Percentiles rank a stretch among this genome's conserved stretches.
Conservation (phyloP, 257 asterid species). For the Nicotiana attenuata region DNA sequence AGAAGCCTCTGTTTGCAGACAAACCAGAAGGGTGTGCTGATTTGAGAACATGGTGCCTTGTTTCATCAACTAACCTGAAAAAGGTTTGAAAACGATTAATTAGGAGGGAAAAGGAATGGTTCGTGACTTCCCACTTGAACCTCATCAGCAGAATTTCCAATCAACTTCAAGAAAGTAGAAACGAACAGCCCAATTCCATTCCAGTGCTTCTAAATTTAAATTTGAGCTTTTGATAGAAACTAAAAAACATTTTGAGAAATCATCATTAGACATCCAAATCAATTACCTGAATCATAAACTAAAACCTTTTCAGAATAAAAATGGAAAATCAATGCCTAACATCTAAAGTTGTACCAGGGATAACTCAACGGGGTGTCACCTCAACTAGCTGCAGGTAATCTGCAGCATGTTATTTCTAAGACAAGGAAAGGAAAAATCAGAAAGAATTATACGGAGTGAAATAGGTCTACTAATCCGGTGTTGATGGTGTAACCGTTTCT, state of each 20-base stretch:
- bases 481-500: background rate
- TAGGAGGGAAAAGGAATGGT: background rate
- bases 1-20: constrained; percentile 93
- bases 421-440: background rate
- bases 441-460: background rate
- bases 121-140: background rate
- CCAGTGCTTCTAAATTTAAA: background rate
- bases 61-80: constrained; percentile 75
- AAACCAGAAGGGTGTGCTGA: constrained; percentile 98
- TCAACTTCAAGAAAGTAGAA: constrained; percentile 1
- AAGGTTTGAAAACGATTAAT: background rate
- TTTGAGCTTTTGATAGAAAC: background rate
- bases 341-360: constrained; percentile 3
- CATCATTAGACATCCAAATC: background rate
- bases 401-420: background rate
- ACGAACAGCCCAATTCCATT: background rate
- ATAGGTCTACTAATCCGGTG: background rate
- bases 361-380: background rate
- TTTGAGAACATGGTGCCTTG: constrained; percentile 76
- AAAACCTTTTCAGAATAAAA: background rate
- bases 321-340: background rate
- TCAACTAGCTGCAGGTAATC: background rate
- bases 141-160: background rate
- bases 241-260: background rate
- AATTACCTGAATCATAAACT: background rate